Conservation (phyloP, 148 eudicot genomes). For the Salicornia ramosissima region DNA sequence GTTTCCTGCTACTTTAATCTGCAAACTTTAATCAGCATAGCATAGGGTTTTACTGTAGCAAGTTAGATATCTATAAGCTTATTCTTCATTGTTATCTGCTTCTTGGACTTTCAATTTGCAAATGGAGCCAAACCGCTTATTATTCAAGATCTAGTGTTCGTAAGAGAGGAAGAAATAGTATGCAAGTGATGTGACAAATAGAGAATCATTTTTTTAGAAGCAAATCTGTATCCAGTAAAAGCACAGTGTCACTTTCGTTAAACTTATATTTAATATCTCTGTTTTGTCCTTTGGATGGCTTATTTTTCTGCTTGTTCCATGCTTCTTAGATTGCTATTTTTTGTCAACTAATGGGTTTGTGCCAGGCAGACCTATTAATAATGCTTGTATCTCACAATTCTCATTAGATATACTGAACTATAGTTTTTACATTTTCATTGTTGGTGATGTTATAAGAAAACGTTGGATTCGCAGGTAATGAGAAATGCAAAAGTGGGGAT, state of each 20-base stretch:
- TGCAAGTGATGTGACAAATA: too few relatives aligned
- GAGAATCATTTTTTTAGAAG: too few relatives aligned
- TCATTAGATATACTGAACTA: constrained; percentile 5
- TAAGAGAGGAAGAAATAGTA: too few relatives aligned
- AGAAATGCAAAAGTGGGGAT: constrained; percentile 68
- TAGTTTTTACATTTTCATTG: background rate
- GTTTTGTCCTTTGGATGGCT: background rate
- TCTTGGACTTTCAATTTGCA: too few relatives aligned
- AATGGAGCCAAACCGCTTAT: too few relatives aligned
- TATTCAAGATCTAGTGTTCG: too few relatives aligned
- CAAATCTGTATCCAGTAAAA: too few relatives aligned
- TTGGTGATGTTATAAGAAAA: background rate
- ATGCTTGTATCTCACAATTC: background rate
- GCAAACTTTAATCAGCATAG: background rate
- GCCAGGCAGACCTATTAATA: background rate
- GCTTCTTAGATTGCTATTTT: background rate
- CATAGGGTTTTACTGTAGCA: background rate
- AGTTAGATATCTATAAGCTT: background rate
- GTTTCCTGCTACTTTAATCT: background rate
- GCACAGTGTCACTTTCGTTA: background rate
- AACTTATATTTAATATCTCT: background rate
- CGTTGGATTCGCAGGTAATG: constrained; percentile 65
- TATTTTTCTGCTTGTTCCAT: background rate
- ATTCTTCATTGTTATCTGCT: background rate
- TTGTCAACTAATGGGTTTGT: background rate